phyloP scores from a whole-genome alignment of 2,329 filamentous ascomycete genomes.

The Diaporthe sp. region DNA sequence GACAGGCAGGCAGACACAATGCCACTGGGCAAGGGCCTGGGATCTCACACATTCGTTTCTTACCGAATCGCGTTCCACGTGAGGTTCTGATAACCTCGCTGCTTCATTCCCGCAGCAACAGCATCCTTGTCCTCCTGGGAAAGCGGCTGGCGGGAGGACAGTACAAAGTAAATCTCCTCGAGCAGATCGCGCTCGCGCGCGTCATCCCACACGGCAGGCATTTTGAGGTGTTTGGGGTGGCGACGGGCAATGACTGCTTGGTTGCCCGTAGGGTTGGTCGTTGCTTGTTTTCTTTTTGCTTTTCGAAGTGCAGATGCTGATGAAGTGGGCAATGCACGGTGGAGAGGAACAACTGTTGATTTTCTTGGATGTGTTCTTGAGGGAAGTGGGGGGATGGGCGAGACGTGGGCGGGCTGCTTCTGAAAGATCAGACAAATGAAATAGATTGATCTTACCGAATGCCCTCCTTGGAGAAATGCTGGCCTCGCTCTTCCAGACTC shows the following conservation, averaged over 20 bases:
- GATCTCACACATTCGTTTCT: slow-evolving; percentile 8
- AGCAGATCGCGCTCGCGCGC: slow-evolving; percentile 42
- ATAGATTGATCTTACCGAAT: slow-evolving; percentile 54
- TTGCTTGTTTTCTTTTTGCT: not conserved
- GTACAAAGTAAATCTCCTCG: slow-evolving; percentile 43
- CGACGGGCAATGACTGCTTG: not conserved
- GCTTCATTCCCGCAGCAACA: slow-evolving; percentile 44
- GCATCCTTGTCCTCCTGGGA: slow-evolving; percentile 43
- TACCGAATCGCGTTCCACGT: slow-evolving; percentile 45
- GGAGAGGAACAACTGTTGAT: not conserved
- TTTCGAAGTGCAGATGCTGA: not conserved
- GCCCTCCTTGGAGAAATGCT: slow-evolving; percentile 58
- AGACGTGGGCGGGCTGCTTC: not conserved
- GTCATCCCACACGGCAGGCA: slow-evolving; percentile 22
- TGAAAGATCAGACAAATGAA: slow-evolving; percentile 4
- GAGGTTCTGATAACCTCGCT: slow-evolving; percentile 43
- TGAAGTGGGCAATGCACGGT: not conserved
- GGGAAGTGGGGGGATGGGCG: not conserved
- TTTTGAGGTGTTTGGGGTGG: not conserved
- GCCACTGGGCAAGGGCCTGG: slow-evolving; percentile 18
- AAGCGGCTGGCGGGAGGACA: slow-evolving; percentile 39
- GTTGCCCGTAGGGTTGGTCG: not conserved
- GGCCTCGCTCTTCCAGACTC: slow-evolving; percentile 51
- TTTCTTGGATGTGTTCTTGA: not conserved
- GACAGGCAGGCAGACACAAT: slow-evolving; percentile 9